These are phyloP conservation scores for Murraya paniculata DNA, from an alignment of 345 rosid genomes.

Conservation along the genomic window DNA sequence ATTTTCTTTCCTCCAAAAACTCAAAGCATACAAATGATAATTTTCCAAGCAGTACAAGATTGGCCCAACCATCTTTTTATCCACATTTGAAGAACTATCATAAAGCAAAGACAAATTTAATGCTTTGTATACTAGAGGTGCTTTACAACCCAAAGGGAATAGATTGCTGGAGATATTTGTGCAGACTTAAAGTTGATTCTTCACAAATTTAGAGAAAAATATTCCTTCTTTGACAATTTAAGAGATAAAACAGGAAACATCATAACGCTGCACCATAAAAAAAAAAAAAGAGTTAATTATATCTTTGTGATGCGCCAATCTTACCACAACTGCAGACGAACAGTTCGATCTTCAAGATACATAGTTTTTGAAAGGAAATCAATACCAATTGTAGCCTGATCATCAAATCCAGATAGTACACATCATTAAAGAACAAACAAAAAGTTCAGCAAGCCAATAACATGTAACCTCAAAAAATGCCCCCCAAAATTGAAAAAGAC, in stretches of 20 bases:
- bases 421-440: neutral
- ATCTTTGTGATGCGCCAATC: neutral
- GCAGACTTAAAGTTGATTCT: neutral
- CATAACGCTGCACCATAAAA: neutral
- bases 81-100: neutral
- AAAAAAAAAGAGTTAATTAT: neutral
- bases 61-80: neutral
- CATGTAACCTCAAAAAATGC: neutral
- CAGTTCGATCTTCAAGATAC: slow-evolving; percentile 87
- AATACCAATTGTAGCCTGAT: slow-evolving; percentile 81
- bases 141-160: neutral
- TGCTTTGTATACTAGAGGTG: neutral
- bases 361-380: slow-evolving; percentile 84
- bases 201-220: neutral
- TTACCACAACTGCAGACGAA: slow-evolving; percentile 74
- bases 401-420: neutral
- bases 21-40: neutral
- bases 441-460: neutral
- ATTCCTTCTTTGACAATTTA: neutral
- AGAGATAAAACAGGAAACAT: neutral
- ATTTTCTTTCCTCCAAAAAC: neutral
- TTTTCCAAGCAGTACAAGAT: neutral
- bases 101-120: neutral
- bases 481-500: neutral
- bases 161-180: neutral